A percentile compares a stretch with the other conserved stretches of the same genome.
Conservation (phyloP, 2,329 filamentous ascomycete species). For the Talaromyces funiculosus region DNA sequence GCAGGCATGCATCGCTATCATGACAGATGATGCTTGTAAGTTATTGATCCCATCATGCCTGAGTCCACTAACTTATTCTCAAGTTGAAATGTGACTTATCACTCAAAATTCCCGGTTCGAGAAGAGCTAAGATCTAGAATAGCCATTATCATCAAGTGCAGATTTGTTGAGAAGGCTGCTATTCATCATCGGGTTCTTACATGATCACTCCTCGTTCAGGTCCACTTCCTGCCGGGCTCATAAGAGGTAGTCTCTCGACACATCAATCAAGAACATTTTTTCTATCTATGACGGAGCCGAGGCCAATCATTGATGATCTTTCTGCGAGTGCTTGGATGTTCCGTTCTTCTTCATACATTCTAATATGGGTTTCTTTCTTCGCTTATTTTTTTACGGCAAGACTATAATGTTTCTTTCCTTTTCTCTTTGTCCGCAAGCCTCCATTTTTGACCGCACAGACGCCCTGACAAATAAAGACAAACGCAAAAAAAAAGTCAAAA, state of each 20-base stretch:
- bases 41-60: background rate
- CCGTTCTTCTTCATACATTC: background rate
- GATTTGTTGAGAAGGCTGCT: too few relatives aligned
- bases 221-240: too few relatives aligned
- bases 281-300: background rate
- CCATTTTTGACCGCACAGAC: background rate
- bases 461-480: too few relatives aligned
- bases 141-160: background rate
- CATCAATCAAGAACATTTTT: background rate
- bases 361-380: background rate
- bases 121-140: background rate
- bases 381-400: background rate
- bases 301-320: background rate
- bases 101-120: background rate
- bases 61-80: background rate
- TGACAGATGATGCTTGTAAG: conserved; percentile 9
- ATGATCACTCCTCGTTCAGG: background rate
- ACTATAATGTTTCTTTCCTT: background rate
- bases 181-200: background rate
- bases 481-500: background rate
- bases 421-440: background rate
- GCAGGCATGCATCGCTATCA: conserved; percentile 17
- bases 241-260: background rate
- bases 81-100: background rate
- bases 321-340: background rate